Conservation (phyloP, 2,329 filamentous ascomycete genomes). For the Colletotrichum paranaense region DNA sequence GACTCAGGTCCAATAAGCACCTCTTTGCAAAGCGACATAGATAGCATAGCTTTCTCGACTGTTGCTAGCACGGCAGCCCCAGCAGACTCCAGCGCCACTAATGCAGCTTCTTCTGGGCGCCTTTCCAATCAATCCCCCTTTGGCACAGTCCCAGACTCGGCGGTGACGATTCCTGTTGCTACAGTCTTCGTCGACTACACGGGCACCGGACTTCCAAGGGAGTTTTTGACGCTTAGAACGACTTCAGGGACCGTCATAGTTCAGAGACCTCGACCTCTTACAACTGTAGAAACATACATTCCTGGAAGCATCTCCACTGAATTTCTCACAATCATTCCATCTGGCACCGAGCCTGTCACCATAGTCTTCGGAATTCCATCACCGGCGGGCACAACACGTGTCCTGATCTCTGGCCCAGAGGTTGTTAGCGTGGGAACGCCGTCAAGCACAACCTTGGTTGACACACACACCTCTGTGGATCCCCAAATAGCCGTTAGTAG, state of each 20-base stretch:
- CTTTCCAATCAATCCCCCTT: neutral
- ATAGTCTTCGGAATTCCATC: conserved; percentile 1
- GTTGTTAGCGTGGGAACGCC: neutral
- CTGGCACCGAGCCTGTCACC: conserved; percentile 8
- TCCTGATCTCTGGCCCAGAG: neutral
- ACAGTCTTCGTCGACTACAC: conserved; percentile 14
- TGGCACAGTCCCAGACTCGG: neutral
- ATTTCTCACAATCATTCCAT: neutral
- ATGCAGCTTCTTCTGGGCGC: neutral
- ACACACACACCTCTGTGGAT: neutral
- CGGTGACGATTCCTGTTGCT: neutral
- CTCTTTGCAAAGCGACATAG: neutral
- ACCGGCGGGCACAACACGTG: neutral
- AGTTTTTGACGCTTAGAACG: neutral
- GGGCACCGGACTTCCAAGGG: neutral
- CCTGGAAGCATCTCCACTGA: neutral
- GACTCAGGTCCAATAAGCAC: neutral
- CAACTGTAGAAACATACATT: neutral
- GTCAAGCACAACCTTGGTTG: neutral
- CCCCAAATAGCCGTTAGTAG: neutral
- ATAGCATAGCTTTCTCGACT: neutral
- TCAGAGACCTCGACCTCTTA: neutral
- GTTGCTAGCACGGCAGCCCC: neutral
- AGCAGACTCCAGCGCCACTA: neutral
- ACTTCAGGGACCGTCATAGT: neutral